Base-by-base conservation (phyloP, 192 early-diverging fungal species). In the Linnemannia exigua region DNA sequence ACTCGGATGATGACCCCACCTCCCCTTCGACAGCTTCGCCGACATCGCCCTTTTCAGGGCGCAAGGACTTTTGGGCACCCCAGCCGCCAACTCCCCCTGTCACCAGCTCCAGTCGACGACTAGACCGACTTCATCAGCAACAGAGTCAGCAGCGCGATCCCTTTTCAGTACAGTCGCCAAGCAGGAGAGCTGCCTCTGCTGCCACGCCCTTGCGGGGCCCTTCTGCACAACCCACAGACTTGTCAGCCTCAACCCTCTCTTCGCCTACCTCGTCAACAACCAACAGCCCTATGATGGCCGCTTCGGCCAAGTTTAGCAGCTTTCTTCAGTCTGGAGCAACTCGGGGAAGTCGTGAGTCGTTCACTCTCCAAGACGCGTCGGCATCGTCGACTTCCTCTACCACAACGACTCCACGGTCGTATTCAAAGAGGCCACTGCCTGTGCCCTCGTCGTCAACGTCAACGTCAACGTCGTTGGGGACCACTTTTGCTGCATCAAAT, bases 1-100 rank as follows among this genome's bases (percentile, higher is more conserved):
- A 77, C 58, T 77, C 75, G 14, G 76, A 83, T 33, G 81, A 83
- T 4, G 81, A 83, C 54, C 81, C 76, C 0, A 68, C 63, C 35
- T 83, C 81, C 3, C 81, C 81, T 20, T 83, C 81, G 11, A 78
- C 81, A 4, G 81, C 76, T 7, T 83, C 81, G 25, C 81, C 81
- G 6, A 83, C 81, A 33, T 77, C 81, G 31, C 81, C 81, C 35
- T 78, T 83, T 20, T 83, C 81, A 20, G 67, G 71, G 20, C 44
- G 38, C 22, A 47, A 63, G 33, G 74, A 77, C 51, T 74, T 77
- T 47, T 31, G 69, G n/a, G 67, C 80, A 47, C 44, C 78, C 46
- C 75, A 78, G n/a, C 81, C 81, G 16, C 81, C 81, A 19, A 83
- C 81, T 0, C 81, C 81, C 37, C 81, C 81, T 4, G 72, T 66